These are phyloP conservation scores for Serpula lacrymans DNA, from an alignment of 768 basidiomycete species.

Conservation along the genomic window DNA sequence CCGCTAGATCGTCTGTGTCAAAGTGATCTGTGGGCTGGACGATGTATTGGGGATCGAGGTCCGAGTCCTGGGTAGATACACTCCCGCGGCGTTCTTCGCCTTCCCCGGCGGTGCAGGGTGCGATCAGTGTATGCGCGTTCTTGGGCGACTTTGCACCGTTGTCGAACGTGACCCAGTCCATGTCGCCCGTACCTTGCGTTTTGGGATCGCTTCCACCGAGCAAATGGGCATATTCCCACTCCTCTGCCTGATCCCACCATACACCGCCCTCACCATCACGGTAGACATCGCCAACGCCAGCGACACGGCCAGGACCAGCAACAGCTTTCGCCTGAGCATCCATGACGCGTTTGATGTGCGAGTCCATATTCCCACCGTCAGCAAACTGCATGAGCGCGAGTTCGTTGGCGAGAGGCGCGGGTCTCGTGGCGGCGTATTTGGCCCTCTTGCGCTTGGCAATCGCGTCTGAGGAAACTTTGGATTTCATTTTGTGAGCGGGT, in stretches of 20 bases:
- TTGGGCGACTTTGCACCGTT: conserved; percentile 21
- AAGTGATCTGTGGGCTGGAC: conserved; percentile 34
- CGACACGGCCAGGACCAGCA: conserved; percentile 16
- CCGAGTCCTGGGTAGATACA: conserved; percentile 51
- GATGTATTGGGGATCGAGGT: conserved; percentile 47
- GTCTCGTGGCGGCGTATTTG: conserved; percentile 39
- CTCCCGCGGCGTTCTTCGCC: conserved; percentile 40
- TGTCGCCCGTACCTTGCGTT: conserved; percentile 24
- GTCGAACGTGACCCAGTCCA: conserved; percentile 44
- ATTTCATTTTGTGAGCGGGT: conserved; percentile 16
- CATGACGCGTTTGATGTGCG: conserved; percentile 52
- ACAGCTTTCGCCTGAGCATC: conserved; percentile 49
- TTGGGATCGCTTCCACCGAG: conserved; percentile 35
- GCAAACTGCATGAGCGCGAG: conserved; percentile 67
- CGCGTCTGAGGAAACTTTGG: conserved; percentile 22
- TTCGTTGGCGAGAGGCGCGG: conserved; percentile 58
- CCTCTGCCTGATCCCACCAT: conserved; percentile 73
- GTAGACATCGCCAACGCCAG: conserved; percentile 47
- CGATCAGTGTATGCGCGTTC: no score
- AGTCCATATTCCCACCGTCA: conserved; percentile 59
- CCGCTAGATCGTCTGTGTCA: conserved; percentile 33
- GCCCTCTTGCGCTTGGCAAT: conserved; percentile 51
- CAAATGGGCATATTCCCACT: conserved; percentile 64
- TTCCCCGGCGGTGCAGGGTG: conserved; percentile 7
- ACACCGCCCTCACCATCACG: conserved; percentile 59